Conservation (phyloP, 1,284 basidiomycete genomes). For the Spongiforma sp. region DNA sequence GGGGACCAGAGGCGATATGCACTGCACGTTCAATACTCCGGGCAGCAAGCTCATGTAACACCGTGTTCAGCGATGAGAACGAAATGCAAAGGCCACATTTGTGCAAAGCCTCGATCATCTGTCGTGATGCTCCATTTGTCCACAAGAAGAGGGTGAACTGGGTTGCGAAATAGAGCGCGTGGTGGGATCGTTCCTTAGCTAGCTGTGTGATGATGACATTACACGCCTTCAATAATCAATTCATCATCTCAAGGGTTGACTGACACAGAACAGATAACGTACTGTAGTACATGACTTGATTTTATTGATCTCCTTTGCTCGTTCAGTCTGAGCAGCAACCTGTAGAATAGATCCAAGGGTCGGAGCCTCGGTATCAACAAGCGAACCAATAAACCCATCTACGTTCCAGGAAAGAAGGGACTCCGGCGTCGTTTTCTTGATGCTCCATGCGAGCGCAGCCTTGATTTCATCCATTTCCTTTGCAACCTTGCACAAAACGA, state of each 20-base stretch:
- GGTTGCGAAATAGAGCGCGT: neutral
- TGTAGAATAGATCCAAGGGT: neutral
- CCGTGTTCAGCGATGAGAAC: neutral
- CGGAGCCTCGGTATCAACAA: neutral
- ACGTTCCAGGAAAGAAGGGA: neutral
- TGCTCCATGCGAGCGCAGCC: neutral
- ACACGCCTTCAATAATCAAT: neutral
- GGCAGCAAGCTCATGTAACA: neutral
- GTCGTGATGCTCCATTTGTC: neutral
- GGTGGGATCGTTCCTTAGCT: neutral
- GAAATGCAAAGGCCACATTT: neutral
- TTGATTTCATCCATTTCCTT: neutral
- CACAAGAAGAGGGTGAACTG: neutral
- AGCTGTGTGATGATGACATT: neutral
- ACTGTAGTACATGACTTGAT: neutral
- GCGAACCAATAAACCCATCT: neutral
- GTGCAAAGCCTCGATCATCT: neutral
- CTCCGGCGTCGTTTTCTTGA: neutral
- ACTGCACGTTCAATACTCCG: neutral
- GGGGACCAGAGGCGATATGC: neutral
- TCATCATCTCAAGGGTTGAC: neutral
- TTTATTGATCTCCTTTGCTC: neutral
- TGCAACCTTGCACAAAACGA: neutral
- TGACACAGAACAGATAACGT: neutral
- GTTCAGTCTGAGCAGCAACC: neutral